Conservation (phyloP, 306 rosid species). For the Calophaca sinica region DNA sequence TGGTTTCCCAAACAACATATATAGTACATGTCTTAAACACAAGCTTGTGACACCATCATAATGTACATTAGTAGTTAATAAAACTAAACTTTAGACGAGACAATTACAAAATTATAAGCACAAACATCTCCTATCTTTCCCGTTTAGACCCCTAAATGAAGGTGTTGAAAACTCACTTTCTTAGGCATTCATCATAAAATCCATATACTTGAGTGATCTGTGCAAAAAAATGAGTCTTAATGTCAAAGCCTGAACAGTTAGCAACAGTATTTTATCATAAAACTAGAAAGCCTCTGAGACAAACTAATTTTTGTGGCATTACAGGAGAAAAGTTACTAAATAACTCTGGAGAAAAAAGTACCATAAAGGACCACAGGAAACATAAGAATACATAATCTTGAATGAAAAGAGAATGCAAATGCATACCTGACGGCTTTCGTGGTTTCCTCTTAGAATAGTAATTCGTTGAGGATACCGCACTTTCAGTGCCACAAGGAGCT, state of each 20-base stretch:
- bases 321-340: not conserved
- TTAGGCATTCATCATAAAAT: conserved; percentile 85
- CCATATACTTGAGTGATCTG: conserved; percentile 97
- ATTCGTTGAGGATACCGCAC: conserved; percentile 90
- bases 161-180: conserved; percentile 73
- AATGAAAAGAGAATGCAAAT: conserved; percentile 27
- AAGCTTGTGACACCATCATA: too few species aligned
- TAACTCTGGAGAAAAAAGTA: not conserved
- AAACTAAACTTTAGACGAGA: conserved; percentile 18
- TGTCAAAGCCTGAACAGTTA: not conserved
- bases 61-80: not conserved
- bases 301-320: not conserved
- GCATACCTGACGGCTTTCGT: conserved; percentile 94
- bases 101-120: not conserved
- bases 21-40: too few species aligned
- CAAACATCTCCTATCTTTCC: conserved; percentile 14
- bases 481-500: conserved; percentile 93
- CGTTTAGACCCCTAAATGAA: conserved; percentile 36
- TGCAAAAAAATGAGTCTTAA: conserved; percentile 31
- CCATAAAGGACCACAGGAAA: conserved; percentile 21
- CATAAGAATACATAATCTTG: conserved; percentile 20
- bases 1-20: too few species aligned
- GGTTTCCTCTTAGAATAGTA: conserved; percentile 96
- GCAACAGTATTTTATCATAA: not conserved
- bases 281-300: conserved; percentile 7